Conservation (phyloP, 768 basidiomycete species). For the Albatrellus ellisii region DNA sequence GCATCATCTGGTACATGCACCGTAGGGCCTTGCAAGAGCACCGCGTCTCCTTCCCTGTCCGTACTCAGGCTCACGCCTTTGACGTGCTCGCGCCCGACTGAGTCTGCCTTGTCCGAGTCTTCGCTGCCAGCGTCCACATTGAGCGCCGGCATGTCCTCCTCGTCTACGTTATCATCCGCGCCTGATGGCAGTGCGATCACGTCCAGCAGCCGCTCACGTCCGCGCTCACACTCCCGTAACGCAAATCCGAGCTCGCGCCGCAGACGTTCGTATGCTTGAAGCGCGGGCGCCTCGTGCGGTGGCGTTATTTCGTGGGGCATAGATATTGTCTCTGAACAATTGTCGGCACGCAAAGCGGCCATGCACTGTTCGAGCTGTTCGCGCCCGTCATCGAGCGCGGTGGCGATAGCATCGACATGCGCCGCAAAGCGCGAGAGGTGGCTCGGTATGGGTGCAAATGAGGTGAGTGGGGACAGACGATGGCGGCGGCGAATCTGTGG, state of each 20-base stretch:
- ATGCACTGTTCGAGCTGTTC: constrained; percentile 56
- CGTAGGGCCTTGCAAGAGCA: constrained; percentile 15
- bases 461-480: constrained; percentile 17
- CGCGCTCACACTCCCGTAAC: constrained; percentile 72
- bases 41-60: constrained; percentile 17
- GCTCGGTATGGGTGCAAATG: constrained; percentile 67
- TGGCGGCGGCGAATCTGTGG: constrained; percentile 1
- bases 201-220: constrained; percentile 48
- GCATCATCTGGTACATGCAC: constrained; percentile 33
- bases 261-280: constrained; percentile 64
- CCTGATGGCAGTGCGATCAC: constrained; percentile 33
- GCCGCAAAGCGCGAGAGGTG: constrained; percentile 56
- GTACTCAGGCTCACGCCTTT: constrained; percentile 12
- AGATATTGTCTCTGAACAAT: too few species aligned
- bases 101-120: constrained; percentile 33
- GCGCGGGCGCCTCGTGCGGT: constrained; percentile 22
- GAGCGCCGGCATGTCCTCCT: constrained; percentile 37
- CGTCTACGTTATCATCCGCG: constrained; percentile 28
- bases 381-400: constrained; percentile 58
- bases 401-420: constrained; percentile 58
- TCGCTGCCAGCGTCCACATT: constrained; percentile 35
- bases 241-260: constrained; percentile 68
- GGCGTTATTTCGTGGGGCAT: constrained; percentile 1
- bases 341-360: constrained; percentile 32
- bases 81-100: constrained; percentile 14